Evolutionary conservation across 805 yeast genomes (phyloP).

Genomic region (Torulaspora maleeae): DNA sequence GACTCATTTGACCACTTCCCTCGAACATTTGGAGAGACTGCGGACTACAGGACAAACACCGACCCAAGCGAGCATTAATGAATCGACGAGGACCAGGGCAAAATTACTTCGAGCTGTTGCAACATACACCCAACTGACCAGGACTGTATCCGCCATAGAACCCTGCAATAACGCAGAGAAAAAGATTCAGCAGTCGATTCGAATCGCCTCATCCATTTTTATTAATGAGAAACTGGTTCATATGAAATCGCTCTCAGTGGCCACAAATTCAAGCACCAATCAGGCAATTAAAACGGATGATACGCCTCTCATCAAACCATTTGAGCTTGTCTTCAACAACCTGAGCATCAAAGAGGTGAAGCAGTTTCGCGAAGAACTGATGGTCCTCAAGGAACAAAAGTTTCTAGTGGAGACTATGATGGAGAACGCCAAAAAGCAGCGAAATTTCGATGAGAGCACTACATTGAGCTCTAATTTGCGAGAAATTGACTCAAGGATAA

Average conservation of each 20-base stretch:
- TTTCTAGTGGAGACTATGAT: constrained; percentile 66
- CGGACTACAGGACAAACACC: constrained; percentile 20
- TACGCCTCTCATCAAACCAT: constrained; percentile 14
- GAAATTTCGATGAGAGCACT: constrained; percentile 73
- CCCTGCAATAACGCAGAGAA: constrained; percentile 42
- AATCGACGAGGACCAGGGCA: constrained; percentile 41
- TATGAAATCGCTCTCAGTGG: constrained; percentile 44
- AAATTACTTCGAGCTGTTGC: constrained; percentile 47
- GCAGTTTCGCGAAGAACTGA: constrained; percentile 61
- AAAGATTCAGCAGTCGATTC: constrained; percentile 50
- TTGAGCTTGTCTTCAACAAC: constrained; percentile 29
- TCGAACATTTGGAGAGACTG: constrained; percentile 36
- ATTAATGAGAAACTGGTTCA: constrained; percentile 65
- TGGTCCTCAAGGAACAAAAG: constrained; percentile 83
- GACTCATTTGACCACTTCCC: constrained; percentile 42
- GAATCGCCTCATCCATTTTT: constrained; percentile 51
- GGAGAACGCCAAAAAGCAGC: constrained; percentile 52
- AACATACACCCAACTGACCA: constrained; percentile 47
- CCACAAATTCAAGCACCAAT: constrained; percentile 35
- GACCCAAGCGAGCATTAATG: constrained; percentile 29
- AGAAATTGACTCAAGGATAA: constrained; percentile 52
- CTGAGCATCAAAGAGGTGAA: constrained; percentile 52
- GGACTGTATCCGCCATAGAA: constrained; percentile 38
- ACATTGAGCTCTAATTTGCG: constrained; percentile 53
- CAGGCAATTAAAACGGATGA: constrained; percentile 5